A percentile compares a stretch with the other conserved stretches of the same genome.
Conservation (phyloP, 2,329 filamentous ascomycete species). For the Diaporthe ampelina region DNA sequence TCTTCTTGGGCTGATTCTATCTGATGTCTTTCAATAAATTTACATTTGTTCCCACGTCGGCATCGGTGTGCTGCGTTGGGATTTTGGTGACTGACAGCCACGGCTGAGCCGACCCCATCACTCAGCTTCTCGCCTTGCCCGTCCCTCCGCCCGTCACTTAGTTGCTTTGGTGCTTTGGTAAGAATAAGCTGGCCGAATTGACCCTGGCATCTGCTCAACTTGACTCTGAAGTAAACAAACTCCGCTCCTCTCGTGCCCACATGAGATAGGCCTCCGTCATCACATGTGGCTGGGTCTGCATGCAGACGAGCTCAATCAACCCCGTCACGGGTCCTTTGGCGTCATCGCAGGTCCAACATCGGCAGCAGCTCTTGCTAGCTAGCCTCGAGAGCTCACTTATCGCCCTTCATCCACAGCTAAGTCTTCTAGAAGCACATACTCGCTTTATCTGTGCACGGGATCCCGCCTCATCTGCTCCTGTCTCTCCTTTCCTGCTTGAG, state of each 20-base stretch:
- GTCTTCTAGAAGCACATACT: not conserved
- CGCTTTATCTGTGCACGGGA: not conserved
- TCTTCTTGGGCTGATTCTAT: not conserved
- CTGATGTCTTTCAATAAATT: not conserved
- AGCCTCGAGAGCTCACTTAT: not conserved
- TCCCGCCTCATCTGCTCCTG: not conserved
- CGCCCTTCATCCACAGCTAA: not conserved
- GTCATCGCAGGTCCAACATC: not conserved
- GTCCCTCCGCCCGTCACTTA: not conserved
- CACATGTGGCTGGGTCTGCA: constrained; percentile 1
- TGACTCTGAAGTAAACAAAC: too few relatives aligned
- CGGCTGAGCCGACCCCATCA: not conserved
- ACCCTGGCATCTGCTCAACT: not conserved
- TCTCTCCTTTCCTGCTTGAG: not conserved
- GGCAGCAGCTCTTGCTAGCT: constrained; percentile 2
- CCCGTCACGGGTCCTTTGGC: not conserved
- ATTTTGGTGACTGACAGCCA: constrained; percentile 1
- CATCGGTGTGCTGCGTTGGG: not conserved
- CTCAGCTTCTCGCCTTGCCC: not conserved
- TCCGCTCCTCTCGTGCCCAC: not conserved
- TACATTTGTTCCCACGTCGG: not conserved
- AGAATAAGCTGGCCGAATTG: not conserved
- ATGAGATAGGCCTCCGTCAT: not conserved
- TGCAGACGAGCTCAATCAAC: not conserved
- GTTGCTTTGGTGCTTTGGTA: not conserved